Evolutionary conservation across 2,329 filamentous ascomycete species (phyloP).

Genomic region (Aspergillus fumigatiaffinis): DNA sequence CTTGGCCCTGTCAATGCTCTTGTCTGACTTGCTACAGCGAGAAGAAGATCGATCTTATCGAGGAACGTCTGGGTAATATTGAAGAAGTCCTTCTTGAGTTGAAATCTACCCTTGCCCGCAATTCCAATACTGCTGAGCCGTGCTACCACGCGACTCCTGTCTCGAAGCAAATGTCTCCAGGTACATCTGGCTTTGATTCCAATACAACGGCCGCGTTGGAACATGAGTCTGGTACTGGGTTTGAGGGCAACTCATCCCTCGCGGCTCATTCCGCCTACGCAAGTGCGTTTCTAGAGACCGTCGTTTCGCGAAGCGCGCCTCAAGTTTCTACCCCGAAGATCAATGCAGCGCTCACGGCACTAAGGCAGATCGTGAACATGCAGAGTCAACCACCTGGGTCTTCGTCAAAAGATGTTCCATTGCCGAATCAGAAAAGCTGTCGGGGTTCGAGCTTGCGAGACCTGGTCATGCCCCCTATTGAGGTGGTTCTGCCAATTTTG

Average conservation of each 20-base stretch:
- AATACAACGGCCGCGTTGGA: slow-evolving; percentile 22
- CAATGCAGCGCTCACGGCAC: slow-evolving; percentile 33
- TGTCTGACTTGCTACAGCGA: slow-evolving; percentile 36
- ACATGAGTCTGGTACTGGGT: slow-evolving; percentile 29
- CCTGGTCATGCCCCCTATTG: slow-evolving; percentile 34
- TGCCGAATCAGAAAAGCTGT: slow-evolving; percentile 21
- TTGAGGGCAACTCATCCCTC: slow-evolving; percentile 50
- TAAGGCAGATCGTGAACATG: slow-evolving; percentile 38
- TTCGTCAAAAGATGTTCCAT: slow-evolving; percentile 22
- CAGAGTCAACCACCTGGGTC: slow-evolving; percentile 27
- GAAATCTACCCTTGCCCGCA: slow-evolving; percentile 11
- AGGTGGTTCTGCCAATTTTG: slow-evolving; percentile 30
- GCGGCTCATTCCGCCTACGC: slow-evolving; percentile 47
- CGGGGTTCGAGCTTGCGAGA: slow-evolving; percentile 28
- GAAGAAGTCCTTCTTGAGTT: slow-evolving; percentile 35
- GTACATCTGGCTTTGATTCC: slow-evolving; percentile 9
- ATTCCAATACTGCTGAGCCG: neutral
- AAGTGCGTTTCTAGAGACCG: slow-evolving; percentile 41
- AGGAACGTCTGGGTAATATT: slow-evolving; percentile 48
- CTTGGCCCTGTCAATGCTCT: neutral
- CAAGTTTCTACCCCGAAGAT: slow-evolving; percentile 37
- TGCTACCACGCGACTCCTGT: slow-evolving; percentile 11
- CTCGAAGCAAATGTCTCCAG: slow-evolving; percentile 10
- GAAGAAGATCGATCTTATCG: slow-evolving; percentile 51
- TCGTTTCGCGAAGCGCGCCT: slow-evolving; percentile 32